phyloP scores from a whole-genome alignment of 176 grass and related monocot genomes.

The Phragmites australis region DNA sequence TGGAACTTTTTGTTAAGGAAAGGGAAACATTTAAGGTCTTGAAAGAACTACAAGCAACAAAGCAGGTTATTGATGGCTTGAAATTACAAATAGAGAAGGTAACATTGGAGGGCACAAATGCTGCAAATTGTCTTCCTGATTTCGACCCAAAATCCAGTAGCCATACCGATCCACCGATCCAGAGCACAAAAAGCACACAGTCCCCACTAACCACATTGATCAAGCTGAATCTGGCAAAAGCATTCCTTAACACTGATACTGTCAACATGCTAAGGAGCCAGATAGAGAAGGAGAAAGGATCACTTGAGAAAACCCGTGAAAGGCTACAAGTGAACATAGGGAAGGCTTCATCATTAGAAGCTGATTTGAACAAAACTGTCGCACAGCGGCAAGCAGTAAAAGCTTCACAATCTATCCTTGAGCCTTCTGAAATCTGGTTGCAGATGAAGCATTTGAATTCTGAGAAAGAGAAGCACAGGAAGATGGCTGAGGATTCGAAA shows the following conservation, averaged over 20 bases:
- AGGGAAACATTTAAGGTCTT: slow-evolving; percentile 85
- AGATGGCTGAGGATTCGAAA: slow-evolving; percentile 51
- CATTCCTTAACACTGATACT: slow-evolving; percentile 68
- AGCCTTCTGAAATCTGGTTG: slow-evolving; percentile 62
- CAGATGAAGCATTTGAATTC: slow-evolving; percentile 62
- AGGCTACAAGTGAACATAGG: slow-evolving; percentile 51
- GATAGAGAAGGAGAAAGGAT: slow-evolving; percentile 71
- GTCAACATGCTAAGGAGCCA: slow-evolving; percentile 57
- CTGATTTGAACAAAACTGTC: slow-evolving; percentile 55
- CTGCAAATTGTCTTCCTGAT: slow-evolving; percentile 7
- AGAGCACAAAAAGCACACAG: slow-evolving; percentile 37
- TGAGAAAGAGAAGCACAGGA: slow-evolving; percentile 63
- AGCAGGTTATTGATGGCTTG: slow-evolving; percentile 66
- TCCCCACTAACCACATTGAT: slow-evolving; percentile 66
- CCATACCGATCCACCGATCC: slow-evolving; percentile 22
- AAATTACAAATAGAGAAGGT: slow-evolving; percentile 61
- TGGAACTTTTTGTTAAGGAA: slow-evolving; percentile 97
- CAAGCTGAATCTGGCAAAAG: slow-evolving; percentile 85
- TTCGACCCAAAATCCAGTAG: slow-evolving; percentile 32
- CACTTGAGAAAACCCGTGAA: slow-evolving; percentile 70
- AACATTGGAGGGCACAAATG: slow-evolving; percentile 32
- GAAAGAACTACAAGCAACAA: slow-evolving; percentile 76
- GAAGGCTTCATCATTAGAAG: slow-evolving; percentile 51
- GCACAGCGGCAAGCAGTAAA: slow-evolving; percentile 48
- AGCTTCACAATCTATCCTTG: slow-evolving; percentile 30